phyloP scores from a whole-genome alignment of 192 early-diverging fungal genomes.

The Chytriomyces sp. region DNA sequence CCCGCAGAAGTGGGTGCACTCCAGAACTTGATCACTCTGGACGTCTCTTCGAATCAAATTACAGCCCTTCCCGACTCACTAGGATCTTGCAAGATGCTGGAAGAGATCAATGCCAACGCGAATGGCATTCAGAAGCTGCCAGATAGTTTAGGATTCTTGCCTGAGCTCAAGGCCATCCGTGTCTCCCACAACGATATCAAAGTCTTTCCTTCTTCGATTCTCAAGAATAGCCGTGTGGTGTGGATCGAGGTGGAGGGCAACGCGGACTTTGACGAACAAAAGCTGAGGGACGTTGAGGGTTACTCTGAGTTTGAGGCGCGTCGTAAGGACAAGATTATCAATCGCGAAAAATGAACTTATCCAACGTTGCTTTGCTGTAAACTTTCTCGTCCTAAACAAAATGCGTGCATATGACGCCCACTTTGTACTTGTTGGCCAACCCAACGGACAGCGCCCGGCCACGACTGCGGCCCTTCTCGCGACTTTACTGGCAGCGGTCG shows the following conservation, averaged over 20 bases:
- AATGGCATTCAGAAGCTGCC: constrained; percentile 4
- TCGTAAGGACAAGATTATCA: constrained; percentile 26
- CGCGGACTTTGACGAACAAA: constrained; percentile 19
- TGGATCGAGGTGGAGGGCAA: constrained; percentile 26
- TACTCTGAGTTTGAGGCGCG: constrained; percentile 22
- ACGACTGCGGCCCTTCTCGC: neutral
- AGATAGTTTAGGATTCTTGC: neutral
- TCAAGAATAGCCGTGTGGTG: constrained; percentile 13
- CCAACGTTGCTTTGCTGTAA: neutral
- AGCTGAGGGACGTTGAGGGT: constrained; percentile 23
- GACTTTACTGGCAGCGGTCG: neutral
- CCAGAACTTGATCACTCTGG: constrained; percentile 18
- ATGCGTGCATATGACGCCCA: neutral
- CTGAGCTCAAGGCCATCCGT: constrained; percentile 8
- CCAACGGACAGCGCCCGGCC: neutral
- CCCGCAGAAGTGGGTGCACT: constrained; percentile 13
- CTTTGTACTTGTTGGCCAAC: neutral
- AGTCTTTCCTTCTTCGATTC: constrained; percentile 1
- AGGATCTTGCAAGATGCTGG: constrained; percentile 3
- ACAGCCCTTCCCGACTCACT: constrained; percentile 15
- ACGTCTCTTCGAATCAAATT: constrained; percentile 12
- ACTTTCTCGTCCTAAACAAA: neutral
- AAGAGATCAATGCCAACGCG: constrained; percentile 14
- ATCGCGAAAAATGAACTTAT: constrained; percentile 13
- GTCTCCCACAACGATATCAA: neutral